Conservation (phyloP, 495 filamentous ascomycete species). For the Podospora bellae-mahoneyi region DNA sequence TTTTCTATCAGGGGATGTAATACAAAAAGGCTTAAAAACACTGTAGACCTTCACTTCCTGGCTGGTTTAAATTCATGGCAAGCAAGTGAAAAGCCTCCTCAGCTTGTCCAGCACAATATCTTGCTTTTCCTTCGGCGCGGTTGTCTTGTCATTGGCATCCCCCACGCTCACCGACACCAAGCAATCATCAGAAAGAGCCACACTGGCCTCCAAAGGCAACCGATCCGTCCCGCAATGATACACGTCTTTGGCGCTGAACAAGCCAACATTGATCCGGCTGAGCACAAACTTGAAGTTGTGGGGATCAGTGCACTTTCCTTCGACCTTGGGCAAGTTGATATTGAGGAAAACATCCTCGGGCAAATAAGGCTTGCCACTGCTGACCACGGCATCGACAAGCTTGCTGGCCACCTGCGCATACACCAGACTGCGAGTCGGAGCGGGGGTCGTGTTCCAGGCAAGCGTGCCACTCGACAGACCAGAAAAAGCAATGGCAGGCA, state of each 20-base stretch:
- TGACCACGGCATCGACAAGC: constrained; percentile 51
- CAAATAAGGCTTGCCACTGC: constrained; percentile 57
- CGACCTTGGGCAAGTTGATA: constrained; percentile 60
- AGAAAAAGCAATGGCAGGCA: constrained; percentile 64
- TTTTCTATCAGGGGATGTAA: too few relatives aligned
- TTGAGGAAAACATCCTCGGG: constrained; percentile 59
- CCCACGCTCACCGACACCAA: constrained; percentile 64
- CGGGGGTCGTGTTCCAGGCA: constrained; percentile 47
- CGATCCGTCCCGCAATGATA: constrained; percentile 52
- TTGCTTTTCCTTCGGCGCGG: constrained; percentile 55
- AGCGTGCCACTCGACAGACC: constrained; percentile 49
- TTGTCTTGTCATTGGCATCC: constrained; percentile 53
- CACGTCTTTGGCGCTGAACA: constrained; percentile 53
- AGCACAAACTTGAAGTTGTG: constrained; percentile 59
- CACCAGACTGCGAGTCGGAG: constrained; percentile 50
- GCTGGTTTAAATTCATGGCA: constrained; percentile 15
- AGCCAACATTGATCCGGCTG: constrained; percentile 53
- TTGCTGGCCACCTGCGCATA: constrained; percentile 60
- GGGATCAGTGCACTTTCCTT: constrained; percentile 43
- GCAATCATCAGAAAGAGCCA: constrained; percentile 46
- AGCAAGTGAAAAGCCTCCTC: constrained; percentile 49
- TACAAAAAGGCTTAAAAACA: too few relatives aligned
- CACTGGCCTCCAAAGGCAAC: constrained; percentile 55
- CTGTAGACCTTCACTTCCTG: too few relatives aligned
- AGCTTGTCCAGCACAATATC: constrained; percentile 54